These are phyloP conservation scores for Rhamnella rubrinervis DNA, from an alignment of 331 rosid species.

Conservation along the genomic window DNA sequence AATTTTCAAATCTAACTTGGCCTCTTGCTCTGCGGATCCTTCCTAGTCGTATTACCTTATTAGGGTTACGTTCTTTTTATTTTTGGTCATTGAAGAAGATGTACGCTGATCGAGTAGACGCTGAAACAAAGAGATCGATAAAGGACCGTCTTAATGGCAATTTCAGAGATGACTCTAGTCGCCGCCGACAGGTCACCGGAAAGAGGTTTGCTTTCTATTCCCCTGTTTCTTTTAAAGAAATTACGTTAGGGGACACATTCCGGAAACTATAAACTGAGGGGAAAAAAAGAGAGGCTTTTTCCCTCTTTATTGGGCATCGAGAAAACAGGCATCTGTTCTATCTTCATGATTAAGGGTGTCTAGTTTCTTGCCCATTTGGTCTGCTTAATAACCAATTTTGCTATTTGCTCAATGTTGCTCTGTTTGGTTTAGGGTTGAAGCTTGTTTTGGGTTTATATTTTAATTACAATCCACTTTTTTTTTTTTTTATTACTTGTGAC, in stretches of 20 bases:
- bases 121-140: conserved; percentile 66
- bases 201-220: conserved; percentile 57
- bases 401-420: no score
- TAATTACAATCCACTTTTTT: not conserved
- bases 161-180: conserved; percentile 34
- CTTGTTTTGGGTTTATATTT: not conserved
- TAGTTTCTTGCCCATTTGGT: no score
- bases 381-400: no score
- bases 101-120: conserved; percentile 93
- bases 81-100: conserved; percentile 30
- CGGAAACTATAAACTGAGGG: no score
- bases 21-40: conserved; percentile 9
- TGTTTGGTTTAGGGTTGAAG: not conserved
- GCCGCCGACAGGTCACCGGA: conserved; percentile 62
- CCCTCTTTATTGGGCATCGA: no score
- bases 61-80: conserved; percentile 8
- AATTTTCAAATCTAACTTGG: conserved; percentile 5
- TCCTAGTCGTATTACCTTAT: not conserved
- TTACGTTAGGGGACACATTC: no score
- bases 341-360: no score
- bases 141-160: conserved; percentile 88
- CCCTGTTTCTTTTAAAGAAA: not conserved
- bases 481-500: not conserved
- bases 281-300: no score
- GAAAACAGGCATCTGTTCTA: no score